phyloP scores from a whole-genome alignment of 164 flowering plant species.

The Macadamia tetraphylla region DNA sequence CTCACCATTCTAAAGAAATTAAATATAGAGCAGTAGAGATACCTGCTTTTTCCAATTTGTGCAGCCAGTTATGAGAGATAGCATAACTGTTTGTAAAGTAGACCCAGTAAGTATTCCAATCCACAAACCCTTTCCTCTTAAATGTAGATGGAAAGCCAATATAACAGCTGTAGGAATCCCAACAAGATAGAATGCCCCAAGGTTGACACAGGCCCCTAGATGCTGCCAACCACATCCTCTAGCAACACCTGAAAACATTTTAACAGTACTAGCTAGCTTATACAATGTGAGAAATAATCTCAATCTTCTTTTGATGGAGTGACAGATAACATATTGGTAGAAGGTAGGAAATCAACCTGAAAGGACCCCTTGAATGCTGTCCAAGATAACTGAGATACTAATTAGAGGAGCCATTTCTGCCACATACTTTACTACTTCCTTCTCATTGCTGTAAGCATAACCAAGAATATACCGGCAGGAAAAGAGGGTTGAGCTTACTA shows the following conservation, averaged over 20 bases:
- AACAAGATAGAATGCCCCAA: slow-evolving; percentile 56
- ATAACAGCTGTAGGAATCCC: slow-evolving; percentile 58
- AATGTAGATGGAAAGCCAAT: slow-evolving; percentile 38
- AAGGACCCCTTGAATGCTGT: slow-evolving; percentile 38
- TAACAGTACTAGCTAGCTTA: too few species aligned
- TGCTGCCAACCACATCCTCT: slow-evolving; percentile 90
- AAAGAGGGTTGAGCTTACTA: slow-evolving; percentile 24
- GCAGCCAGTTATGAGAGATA: slow-evolving; percentile 35
- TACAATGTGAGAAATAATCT: too few species aligned
- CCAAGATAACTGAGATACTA: slow-evolving; percentile 30
- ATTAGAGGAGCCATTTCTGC: slow-evolving; percentile 36
- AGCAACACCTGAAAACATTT: slow-evolving; percentile 44
- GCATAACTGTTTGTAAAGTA: slow-evolving; percentile 37
- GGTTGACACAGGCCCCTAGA: slow-evolving; percentile 64
- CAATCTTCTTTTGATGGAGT: too few species aligned
- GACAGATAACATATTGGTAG: not conserved
- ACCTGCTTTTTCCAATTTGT: slow-evolving; percentile 80
- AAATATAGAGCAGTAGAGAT: not conserved
- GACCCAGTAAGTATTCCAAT: slow-evolving; percentile 57
- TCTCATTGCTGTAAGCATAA: slow-evolving; percentile 30
- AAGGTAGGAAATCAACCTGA: slow-evolving; percentile 18
- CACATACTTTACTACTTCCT: slow-evolving; percentile 42
- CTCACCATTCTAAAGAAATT: too few species aligned
- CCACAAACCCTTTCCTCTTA: slow-evolving; percentile 75
- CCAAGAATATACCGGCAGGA: slow-evolving; percentile 26